Evolutionary conservation across 805 yeast genomes (phyloP), one percentile per base, ranked within the genome.

Genomic region (Candida adriatica): DNA sequence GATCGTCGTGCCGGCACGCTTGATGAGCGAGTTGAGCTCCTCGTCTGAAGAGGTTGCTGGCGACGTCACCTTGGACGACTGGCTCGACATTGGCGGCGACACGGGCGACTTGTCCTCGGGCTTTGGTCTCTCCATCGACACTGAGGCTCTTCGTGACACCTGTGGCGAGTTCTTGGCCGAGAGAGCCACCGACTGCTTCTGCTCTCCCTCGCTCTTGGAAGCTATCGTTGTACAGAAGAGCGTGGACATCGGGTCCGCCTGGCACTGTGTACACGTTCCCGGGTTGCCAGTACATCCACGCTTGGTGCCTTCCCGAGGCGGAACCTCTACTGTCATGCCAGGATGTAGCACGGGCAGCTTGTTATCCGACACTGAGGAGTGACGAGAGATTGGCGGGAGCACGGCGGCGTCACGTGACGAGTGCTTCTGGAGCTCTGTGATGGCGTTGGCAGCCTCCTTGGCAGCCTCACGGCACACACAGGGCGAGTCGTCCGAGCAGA

Each of bases 401-500:
- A 23, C 25, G 14, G 25, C 10, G 14, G 18, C 26, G 11, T 43
- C 43, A 26, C 35, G 39, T 35, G 39, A 38, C 27, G 49, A 42
- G 26, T 41, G 49, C 14, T 38, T 41, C 24, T 48, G 53, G n/a
- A 48, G 26, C 30, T 44, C 50, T 3, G 55, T 45, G 16, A 49
- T 50, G n/a, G 55, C 53, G 29, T 56, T 58, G n/a, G 58, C 59
- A 21, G 61, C 59, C 31, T 59, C 67, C 13, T 58, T 58, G 2
- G 70, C 73, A 13, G 75, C 82, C 45, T 86, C 96, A 17, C 90
- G 73, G 54, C 96, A 90, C 3, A 90, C 82, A 58, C 97, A 90
- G 2, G 95, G 88, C 0, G 94, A 78, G 44, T 78, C 92, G 44
- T 84, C 95, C 0, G 94, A 75, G 51, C 97, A 90, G 56, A 90